Evolutionary conservation across 2,329 filamentous ascomycete species (phyloP), one percentile per base, ranked within the genome.

Genomic region (Fusarium domesticum): DNA sequence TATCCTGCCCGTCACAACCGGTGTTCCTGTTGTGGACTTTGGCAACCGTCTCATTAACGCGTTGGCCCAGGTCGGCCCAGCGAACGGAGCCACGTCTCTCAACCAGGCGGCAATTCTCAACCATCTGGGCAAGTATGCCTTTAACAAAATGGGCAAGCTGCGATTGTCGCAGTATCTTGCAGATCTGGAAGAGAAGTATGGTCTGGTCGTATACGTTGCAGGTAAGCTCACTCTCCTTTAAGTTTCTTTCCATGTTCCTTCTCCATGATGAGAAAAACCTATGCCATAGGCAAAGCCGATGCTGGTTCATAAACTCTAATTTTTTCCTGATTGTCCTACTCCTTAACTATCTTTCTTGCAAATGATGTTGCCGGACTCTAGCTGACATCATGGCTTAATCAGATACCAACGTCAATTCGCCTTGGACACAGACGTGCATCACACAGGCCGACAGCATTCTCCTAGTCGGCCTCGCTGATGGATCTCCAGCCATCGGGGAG

Each of bases 351-450:
- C 30, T 48, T 39, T 28, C 33, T 52, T 40, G 38, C 37, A 42
- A 43, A 18, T 19, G 7, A 28, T 38, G 31, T 35, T 31, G 18
- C 33, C 35, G 28, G 28, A 18, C 25, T 19, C 5, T 42, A 48
- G 55, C 66, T 71, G 61, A 68, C 51, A 47, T 36, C 12, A 30
- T 37, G 48, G 37, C 41, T 50, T 36, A n/a, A 35, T n/a, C 41
- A 85, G 93, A 98, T 66, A 98, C 95, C 5, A 96, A 84, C 48
- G 93, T 97, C 58, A 97, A 96, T 59, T 89, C 95, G 2, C 91
- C 92, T 0, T 98, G 93, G 93, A 98, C 95, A 1, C 90, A 96
- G 61, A 97, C 93, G 0, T 98, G 95, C 64, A 96, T 98, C 53
- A 86, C 87, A 14, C 93, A 98, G 67, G 93, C 93, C 2, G 93